phyloP scores from a whole-genome alignment of 2,329 filamentous ascomycete species.

The Colletotrichum kahawae region DNA sequence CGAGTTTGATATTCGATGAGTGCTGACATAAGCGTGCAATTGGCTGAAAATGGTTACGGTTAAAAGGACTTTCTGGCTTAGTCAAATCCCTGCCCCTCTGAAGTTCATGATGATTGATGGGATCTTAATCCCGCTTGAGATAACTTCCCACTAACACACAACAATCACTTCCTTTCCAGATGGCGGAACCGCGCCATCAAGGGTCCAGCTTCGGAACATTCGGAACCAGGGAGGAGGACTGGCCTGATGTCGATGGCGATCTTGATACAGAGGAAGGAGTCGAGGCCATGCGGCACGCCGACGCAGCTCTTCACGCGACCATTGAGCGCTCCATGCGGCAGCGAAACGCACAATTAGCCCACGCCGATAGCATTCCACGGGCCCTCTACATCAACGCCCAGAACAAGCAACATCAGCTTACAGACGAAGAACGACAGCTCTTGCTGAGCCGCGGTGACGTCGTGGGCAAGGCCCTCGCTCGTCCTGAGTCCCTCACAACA shows the following conservation, averaged over 20 bases:
- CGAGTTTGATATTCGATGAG: neutral
- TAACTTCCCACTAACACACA: neutral
- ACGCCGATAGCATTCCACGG: neutral
- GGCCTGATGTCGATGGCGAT: neutral
- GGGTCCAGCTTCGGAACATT: neutral
- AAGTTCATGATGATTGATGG: neutral
- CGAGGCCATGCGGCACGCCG: neutral
- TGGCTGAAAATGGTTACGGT: neutral
- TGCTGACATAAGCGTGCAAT: neutral
- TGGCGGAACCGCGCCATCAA: neutral
- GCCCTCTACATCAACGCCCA: slow-evolving; percentile 22
- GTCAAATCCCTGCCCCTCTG: neutral
- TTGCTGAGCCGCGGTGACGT: slow-evolving; percentile 23
- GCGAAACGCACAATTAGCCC: neutral
- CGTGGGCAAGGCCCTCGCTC: slow-evolving; percentile 17
- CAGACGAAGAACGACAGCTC: slow-evolving; percentile 17
- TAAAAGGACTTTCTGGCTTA: neutral
- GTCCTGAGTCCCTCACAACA: slow-evolving; percentile 12
- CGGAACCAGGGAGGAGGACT: neutral
- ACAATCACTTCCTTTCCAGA: neutral
- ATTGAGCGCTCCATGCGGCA: neutral
- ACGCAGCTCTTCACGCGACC: neutral
- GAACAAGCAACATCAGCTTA: slow-evolving; percentile 19
- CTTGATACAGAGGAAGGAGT: neutral
- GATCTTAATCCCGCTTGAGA: neutral